phyloP scores from a whole-genome alignment of 2,329 filamentous ascomycete genomes.

The Orbilia brochopaga region DNA sequence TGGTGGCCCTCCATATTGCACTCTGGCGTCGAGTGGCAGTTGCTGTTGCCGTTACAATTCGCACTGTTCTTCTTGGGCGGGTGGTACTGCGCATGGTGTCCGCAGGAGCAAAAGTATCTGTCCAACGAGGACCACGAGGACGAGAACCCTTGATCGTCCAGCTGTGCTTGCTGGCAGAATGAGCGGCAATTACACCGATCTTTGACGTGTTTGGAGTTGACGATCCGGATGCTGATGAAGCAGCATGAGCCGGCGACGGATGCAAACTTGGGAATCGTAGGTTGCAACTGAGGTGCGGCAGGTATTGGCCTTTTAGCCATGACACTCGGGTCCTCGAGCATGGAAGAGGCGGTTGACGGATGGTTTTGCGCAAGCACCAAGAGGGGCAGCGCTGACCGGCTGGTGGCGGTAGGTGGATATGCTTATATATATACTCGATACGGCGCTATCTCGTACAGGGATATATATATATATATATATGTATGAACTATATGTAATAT shows the following conservation, averaged over 20 bases:
- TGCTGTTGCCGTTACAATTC: conserved; percentile 20
- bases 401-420: not conserved
- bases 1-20: conserved; percentile 34
- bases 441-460: not conserved
- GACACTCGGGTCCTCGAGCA: conserved; percentile 47
- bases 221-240: conserved; percentile 41
- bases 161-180: conserved; percentile 40
- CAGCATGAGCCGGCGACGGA: conserved; percentile 47
- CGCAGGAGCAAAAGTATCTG: conserved; percentile 50
- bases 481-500: not conserved
- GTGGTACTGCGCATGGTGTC: conserved; percentile 50
- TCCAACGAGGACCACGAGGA: conserved; percentile 50
- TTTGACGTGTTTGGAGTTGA: conserved; percentile 45
- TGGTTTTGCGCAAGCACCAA: conserved; percentile 5
- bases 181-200: conserved; percentile 46
- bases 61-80: conserved; percentile 33
- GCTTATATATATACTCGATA: not conserved
- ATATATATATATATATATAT: not conserved
- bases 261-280: conserved; percentile 43
- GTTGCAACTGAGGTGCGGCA: conserved; percentile 38
- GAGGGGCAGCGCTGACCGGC: conserved; percentile 5
- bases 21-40: conserved; percentile 18
- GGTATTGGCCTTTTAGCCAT: conserved; percentile 51
- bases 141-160: conserved; percentile 28
- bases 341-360: conserved; percentile 16